Conservation (phyloP, 176 grass and related monocot species). For the maize (Zea mays) region DNA sequence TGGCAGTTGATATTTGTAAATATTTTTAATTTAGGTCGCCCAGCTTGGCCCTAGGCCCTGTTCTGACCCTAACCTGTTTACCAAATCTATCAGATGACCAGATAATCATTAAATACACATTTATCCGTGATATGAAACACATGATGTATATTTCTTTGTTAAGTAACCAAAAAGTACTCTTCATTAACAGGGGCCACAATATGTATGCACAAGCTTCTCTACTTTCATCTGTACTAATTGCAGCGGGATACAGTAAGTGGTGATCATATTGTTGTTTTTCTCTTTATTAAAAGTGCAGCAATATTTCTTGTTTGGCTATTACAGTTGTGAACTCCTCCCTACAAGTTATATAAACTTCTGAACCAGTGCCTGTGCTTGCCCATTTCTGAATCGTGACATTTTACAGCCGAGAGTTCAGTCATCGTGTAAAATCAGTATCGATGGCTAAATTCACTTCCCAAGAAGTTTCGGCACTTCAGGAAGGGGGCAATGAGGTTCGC, state of each 20-base stretch:
- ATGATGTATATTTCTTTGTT: background rate
- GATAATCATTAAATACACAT: conserved; percentile 40
- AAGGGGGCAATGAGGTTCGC: conserved; percentile 67
- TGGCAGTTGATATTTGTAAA: background rate
- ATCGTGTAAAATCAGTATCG: conserved; percentile 74
- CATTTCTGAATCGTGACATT: conserved; percentile 18
- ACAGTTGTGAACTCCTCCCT: background rate
- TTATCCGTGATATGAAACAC: background rate
- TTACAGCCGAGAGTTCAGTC: conserved; percentile 67
- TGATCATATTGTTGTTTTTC: conserved; percentile 14
- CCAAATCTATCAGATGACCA: background rate
- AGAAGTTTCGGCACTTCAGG: conserved; percentile 64
- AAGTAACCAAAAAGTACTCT: conserved; percentile 13
- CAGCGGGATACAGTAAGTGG: conserved; percentile 76
- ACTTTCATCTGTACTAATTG: conserved; percentile 66
- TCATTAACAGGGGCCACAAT: conserved; percentile 63
- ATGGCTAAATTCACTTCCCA: conserved; percentile 68
- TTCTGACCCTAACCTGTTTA: background rate
- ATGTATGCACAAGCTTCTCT: conserved; percentile 73
- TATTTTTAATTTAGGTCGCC: background rate
- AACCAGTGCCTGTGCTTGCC: background rate
- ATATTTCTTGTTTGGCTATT: background rate
- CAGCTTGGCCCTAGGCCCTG: background rate
- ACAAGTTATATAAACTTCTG: background rate
- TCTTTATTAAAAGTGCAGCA: background rate